Conservation (phyloP, 805 yeast species). For the Candida manassasensis region DNA sequence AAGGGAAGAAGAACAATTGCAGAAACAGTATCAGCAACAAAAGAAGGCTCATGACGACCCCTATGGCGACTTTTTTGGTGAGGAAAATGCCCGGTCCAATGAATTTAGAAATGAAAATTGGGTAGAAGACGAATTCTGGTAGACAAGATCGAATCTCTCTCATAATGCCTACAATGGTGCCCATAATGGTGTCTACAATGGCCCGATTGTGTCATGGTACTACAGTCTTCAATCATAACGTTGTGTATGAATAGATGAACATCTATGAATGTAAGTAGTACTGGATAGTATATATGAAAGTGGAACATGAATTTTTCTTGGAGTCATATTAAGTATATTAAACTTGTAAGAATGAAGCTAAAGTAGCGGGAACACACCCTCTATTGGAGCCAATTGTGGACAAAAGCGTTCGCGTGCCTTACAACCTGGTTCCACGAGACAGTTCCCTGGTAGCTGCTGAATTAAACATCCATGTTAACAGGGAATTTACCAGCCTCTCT, state of each 20-base stretch:
- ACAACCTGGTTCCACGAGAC: no score
- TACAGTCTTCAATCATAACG: no score
- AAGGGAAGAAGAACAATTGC: constrained; percentile 29
- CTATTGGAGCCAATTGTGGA: no score
- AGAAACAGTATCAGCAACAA: constrained; percentile 35
- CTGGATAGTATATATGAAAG: not conserved
- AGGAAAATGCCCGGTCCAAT: constrained; percentile 25
- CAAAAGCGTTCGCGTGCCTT: no score
- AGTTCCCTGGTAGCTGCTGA: no score
- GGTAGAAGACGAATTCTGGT: constrained; percentile 37
- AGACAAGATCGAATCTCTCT: no score
- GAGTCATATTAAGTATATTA: not conserved
- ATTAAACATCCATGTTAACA: constrained; percentile 29
- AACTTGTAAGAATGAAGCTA: not conserved
- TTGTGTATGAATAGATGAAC: not conserved
- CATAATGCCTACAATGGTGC: no score
- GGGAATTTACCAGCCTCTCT: constrained; percentile 54
- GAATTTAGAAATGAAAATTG: constrained; percentile 32
- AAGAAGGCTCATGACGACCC: constrained; percentile 29
- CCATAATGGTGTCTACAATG: no score
- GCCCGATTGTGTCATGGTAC: no score
- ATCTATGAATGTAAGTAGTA: constrained; percentile 1
- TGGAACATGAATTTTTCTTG: not conserved
- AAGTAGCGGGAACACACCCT: no score
- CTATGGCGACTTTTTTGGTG: constrained; percentile 32